Percentiles rank a stretch among this genome's conserved stretches.
phyloP scores from a whole-genome alignment of 176 grass and related monocot species.

The Triticum urartu region DNA sequence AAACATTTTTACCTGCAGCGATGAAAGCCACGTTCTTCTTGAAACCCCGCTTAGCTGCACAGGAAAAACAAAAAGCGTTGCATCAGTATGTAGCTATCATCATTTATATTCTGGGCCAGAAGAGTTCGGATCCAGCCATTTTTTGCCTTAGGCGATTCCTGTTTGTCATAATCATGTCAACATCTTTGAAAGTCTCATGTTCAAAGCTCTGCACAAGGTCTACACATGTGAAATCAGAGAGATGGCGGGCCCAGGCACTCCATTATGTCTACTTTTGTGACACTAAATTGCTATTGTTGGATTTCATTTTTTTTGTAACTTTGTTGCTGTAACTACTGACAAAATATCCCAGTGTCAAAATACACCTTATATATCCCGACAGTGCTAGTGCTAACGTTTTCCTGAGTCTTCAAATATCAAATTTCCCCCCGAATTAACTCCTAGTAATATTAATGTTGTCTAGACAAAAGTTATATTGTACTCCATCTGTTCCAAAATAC shows the following conservation, averaged over 20 bases:
- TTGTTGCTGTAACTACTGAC: neutral
- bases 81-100: neutral
- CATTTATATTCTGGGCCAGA: neutral
- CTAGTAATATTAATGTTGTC: too few relatives aligned
- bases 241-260: too few relatives aligned
- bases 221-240: neutral
- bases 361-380: neutral
- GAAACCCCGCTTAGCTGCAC: neutral
- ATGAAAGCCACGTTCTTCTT: conserved; percentile 17
- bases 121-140: neutral
- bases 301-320: neutral
- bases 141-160: neutral
- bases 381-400: too few relatives aligned
- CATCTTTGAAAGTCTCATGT: neutral
- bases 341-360: neutral
- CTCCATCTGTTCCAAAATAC: too few relatives aligned
- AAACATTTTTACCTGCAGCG: conserved; percentile 51
- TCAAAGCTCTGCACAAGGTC: neutral
- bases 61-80: neutral
- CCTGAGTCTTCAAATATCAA: too few relatives aligned
- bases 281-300: neutral
- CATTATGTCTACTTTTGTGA: neutral
- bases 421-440: too few relatives aligned
- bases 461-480: too few relatives aligned
- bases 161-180: neutral